These are phyloP conservation scores for Strobilomyces echinocephalus DNA, from an alignment of 768 basidiomycete genomes.

Conservation along the genomic window DNA sequence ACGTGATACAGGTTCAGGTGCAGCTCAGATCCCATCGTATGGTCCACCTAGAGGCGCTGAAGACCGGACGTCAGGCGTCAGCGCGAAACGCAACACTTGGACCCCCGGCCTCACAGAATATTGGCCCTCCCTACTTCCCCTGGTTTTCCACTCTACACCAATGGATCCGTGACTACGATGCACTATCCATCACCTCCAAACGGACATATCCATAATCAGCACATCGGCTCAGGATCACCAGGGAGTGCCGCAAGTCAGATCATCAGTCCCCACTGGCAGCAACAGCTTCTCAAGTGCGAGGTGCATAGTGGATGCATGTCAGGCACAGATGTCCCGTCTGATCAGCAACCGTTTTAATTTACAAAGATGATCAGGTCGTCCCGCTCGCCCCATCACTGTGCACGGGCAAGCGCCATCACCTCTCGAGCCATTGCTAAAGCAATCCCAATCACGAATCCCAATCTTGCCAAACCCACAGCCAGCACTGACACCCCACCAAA, in stretches of 20 bases:
- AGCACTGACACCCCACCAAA: slow-evolving; percentile 23
- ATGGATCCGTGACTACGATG: slow-evolving; percentile 57
- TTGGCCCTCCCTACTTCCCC: slow-evolving; percentile 68
- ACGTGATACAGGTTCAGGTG: slow-evolving; percentile 30
- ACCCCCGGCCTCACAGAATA: slow-evolving; percentile 38
- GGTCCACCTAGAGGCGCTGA: slow-evolving; percentile 35
- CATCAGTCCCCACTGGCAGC: slow-evolving; percentile 85
- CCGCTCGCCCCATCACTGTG: slow-evolving; percentile 88
- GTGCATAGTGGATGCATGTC: slow-evolving; percentile 47
- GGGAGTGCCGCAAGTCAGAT: slow-evolving; percentile 52
- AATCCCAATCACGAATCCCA: slow-evolving; percentile 90
- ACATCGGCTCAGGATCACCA: slow-evolving; percentile 56
- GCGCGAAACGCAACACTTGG: slow-evolving; percentile 12
- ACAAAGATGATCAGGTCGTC: slow-evolving; percentile 76
- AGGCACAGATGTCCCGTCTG: slow-evolving; percentile 16
- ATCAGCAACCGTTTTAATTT: slow-evolving; percentile 16
- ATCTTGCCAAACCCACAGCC: slow-evolving; percentile 48
- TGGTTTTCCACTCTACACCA: slow-evolving; percentile 72
- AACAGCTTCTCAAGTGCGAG: slow-evolving; percentile 89
- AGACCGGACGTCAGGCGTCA: neutral
- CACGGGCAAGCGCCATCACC: slow-evolving; percentile 91
- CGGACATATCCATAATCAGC: slow-evolving; percentile 56
- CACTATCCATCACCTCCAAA: slow-evolving; percentile 80
- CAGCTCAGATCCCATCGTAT: slow-evolving; percentile 36
- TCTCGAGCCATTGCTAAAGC: slow-evolving; percentile 84